Evolutionary conservation across 2,329 filamentous ascomycete genomes (phyloP).

Genomic region (Xylaria arbuscula): DNA sequence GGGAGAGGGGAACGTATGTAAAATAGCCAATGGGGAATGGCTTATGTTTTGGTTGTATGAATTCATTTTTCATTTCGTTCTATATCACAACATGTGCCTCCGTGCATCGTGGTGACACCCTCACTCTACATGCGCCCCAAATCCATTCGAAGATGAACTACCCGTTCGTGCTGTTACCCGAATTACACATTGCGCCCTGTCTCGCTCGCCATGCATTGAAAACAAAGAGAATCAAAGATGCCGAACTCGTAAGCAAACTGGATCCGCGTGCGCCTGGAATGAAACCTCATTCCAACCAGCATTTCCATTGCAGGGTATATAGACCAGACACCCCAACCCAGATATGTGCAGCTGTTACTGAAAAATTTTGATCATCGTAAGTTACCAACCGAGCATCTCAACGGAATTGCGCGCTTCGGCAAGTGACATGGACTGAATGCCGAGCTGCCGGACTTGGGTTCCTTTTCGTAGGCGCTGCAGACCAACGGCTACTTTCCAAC

Average conservation of each 20-base stretch:
- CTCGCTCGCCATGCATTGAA: slow-evolving; percentile 46
- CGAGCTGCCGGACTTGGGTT: slow-evolving; percentile 68
- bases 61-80: neutral
- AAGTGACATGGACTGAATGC: slow-evolving; percentile 66
- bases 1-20: too few relatives aligned
- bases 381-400: slow-evolving; percentile 68
- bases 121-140: slow-evolving; percentile 40
- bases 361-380: neutral
- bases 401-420: slow-evolving; percentile 66
- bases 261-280: slow-evolving; percentile 27
- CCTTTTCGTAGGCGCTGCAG: slow-evolving; percentile 70
- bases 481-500: slow-evolving; percentile 74
- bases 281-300: slow-evolving; percentile 24
- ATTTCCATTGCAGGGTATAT: slow-evolving; percentile 30
- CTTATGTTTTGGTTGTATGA: too few relatives aligned
- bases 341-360: neutral
- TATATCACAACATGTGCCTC: slow-evolving; percentile 18
- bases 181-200: slow-evolving; percentile 39
- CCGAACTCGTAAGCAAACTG: slow-evolving; percentile 1
- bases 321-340: slow-evolving; percentile 32
- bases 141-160: slow-evolving; percentile 22
- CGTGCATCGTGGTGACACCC: slow-evolving; percentile 35
- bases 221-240: slow-evolving; percentile 32
- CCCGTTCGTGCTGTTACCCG: slow-evolving; percentile 31
- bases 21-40: too few relatives aligned